A percentile compares a stretch with the other conserved stretches of the same genome.
These are phyloP conservation scores for Phanerodontia chrysosporium DNA, from an alignment of 768 basidiomycete genomes.

Conservation along the genomic window DNA sequence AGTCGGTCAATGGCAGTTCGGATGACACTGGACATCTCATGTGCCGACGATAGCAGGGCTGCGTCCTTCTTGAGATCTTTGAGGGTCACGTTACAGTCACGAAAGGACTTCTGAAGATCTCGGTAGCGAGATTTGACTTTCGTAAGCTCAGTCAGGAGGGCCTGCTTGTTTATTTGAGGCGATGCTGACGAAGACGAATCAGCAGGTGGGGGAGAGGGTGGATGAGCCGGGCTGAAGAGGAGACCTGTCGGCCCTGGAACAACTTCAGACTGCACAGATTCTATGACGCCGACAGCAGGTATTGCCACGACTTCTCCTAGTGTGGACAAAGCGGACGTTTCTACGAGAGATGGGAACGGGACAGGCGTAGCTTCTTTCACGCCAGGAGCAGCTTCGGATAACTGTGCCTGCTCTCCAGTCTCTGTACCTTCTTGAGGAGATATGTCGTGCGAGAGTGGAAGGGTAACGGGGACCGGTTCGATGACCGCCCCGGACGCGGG, in stretches of 20 bases:
- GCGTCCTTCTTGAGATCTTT: slow-evolving; percentile 47
- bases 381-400: no score
- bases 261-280: background rate
- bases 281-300: background rate
- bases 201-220: background rate
- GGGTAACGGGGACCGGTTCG: no score
- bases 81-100: slow-evolving; percentile 66
- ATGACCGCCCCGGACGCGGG: no score
- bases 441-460: no score
- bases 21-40: slow-evolving; percentile 31
- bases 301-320: background rate
- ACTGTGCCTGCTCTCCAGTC: no score
- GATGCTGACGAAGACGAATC: background rate
- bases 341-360: no score
- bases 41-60: slow-evolving; percentile 16
- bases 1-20: slow-evolving; percentile 55
- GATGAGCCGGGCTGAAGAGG: background rate
- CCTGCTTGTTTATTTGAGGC: background rate
- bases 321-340: no score
- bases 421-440: no score
- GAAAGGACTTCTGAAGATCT: slow-evolving; percentile 55
- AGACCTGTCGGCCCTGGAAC: background rate
- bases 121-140: slow-evolving; percentile 53
- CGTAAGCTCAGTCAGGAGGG: slow-evolving; percentile 42
- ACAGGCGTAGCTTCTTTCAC: no score